Evolutionary conservation across 148 eudicot genomes (phyloP).

Genomic region (Polygonum aviculare): DNA sequence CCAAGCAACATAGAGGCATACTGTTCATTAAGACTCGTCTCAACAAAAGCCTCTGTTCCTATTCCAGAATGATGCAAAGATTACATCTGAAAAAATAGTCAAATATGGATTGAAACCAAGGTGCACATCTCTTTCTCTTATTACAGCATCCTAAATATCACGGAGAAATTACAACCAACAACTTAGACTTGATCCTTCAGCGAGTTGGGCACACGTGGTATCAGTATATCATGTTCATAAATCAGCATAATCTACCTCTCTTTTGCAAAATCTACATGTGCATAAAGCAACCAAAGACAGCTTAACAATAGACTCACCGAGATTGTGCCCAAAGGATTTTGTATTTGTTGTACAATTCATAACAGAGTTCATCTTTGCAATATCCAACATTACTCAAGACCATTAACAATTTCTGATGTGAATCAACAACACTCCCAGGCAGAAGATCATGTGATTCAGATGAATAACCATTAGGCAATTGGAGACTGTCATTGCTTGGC

Average conservation of each 20-base stretch:
- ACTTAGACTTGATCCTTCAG: not conserved
- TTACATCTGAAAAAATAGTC: not conserved
- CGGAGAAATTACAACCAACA: not conserved
- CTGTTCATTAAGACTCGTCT: not conserved
- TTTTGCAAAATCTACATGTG: not conserved
- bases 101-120: not conserved
- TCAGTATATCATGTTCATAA: not conserved
- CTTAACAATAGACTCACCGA: conserved; percentile 28
- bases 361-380: conserved; percentile 89
- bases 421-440: conserved; percentile 68
- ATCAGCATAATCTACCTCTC: not conserved
- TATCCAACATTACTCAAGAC: conserved; percentile 94
- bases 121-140: not conserved
- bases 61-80: not conserved
- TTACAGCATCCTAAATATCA: not conserved
- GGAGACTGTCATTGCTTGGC: conserved; percentile 44
- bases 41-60: not conserved
- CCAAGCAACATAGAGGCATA: not conserved
- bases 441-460: conserved; percentile 46
- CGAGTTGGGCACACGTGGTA: not conserved
- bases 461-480: conserved; percentile 51
- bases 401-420: conserved; percentile 76
- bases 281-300: not conserved
- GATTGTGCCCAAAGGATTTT: conserved; percentile 64
- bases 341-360: conserved; percentile 72